phyloP scores from a whole-genome alignment of 768 basidiomycete genomes.

The Phanerodontia chrysosporium region DNA sequence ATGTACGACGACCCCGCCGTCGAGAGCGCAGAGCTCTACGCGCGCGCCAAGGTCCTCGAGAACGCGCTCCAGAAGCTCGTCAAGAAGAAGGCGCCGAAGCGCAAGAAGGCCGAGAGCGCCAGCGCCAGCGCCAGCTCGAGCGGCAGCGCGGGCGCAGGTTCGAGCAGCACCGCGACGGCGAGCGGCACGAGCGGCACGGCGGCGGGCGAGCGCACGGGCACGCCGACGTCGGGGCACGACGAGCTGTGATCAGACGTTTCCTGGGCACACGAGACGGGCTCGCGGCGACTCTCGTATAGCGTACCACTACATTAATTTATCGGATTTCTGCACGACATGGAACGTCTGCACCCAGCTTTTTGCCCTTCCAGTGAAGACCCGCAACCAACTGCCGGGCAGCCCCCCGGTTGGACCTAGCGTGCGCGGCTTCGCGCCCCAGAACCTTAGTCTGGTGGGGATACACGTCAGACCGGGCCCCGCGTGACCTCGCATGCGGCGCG shows the following conservation, averaged over 20 bases:
- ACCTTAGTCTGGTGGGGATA: too few relatives aligned
- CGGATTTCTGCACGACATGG: neutral
- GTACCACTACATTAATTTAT: too few relatives aligned
- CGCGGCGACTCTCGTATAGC: too few relatives aligned
- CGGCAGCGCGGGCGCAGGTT: slow-evolving; percentile 15
- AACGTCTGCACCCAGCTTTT: too few relatives aligned
- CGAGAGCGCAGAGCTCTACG: slow-evolving; percentile 80
- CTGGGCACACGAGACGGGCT: too few relatives aligned
- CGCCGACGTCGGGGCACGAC: slow-evolving; percentile 15
- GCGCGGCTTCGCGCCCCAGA: too few relatives aligned
- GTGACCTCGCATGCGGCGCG: too few relatives aligned
- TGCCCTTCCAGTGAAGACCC: too few relatives aligned
- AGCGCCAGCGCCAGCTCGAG: slow-evolving; percentile 16
- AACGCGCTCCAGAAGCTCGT: slow-evolving; percentile 62
- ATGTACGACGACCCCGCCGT: slow-evolving; percentile 83
- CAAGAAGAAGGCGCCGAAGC: slow-evolving; percentile 66
- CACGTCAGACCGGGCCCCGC: too few relatives aligned
- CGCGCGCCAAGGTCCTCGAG: slow-evolving; percentile 77
- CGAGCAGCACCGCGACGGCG: slow-evolving; percentile 24
- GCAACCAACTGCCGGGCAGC: too few relatives aligned
- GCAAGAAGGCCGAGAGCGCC: slow-evolving; percentile 49
- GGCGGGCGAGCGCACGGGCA: neutral
- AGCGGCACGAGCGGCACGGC: neutral
- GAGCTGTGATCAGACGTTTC: slow-evolving; percentile 21
- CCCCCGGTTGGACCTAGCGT: too few relatives aligned